phyloP scores from a whole-genome alignment of 73 alveolate genomes.

The Tetrahymena elliotti region DNA sequence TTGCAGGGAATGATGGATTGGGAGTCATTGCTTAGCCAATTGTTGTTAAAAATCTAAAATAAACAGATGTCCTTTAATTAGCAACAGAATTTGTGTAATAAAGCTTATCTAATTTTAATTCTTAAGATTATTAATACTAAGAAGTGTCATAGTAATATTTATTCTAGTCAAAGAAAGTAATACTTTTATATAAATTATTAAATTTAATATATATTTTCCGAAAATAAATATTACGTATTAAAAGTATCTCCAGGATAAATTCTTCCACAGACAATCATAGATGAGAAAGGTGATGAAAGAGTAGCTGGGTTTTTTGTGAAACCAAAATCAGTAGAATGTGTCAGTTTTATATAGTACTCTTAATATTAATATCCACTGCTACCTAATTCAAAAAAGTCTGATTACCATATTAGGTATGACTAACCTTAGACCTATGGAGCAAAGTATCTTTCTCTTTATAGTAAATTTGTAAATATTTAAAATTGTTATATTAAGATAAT shows the following conservation, averaged over 20 bases:
- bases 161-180: not conserved
- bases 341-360: not conserved
- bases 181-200: not conserved
- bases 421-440: not conserved
- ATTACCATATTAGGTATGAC: not conserved
- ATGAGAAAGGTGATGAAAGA: not conserved
- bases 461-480: not conserved
- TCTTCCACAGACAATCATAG: not conserved
- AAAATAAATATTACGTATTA: not conserved
- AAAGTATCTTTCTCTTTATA: not conserved
- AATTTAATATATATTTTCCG: too few species aligned
- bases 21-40: not conserved
- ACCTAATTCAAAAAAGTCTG: not conserved
- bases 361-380: too few species aligned
- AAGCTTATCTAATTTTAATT: not conserved
- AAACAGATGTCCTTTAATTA: not conserved
- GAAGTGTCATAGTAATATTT: not conserved
- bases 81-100: not conserved
- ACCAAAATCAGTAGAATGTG: not conserved
- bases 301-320: not conserved
- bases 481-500: not conserved
- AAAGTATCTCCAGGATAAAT: not conserved
- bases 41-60: not conserved
- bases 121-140: not conserved
- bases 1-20: not conserved